These are phyloP conservation scores for Dendrocalamus sinicus DNA, from an alignment of 176 grass and related monocot species.

Conservation along the genomic window DNA sequence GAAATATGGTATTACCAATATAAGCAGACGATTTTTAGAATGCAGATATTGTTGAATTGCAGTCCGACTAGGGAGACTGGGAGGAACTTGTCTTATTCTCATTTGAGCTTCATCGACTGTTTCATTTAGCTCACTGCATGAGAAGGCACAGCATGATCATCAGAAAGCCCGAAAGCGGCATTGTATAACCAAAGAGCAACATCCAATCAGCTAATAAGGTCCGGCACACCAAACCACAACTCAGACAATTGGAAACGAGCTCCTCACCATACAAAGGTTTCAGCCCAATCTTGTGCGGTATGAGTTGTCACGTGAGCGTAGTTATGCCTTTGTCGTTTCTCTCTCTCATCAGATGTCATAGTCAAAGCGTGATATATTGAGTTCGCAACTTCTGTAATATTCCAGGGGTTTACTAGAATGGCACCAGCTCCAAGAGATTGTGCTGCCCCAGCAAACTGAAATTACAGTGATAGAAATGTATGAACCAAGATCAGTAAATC, in stretches of 20 bases:
- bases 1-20: constrained; percentile 69
- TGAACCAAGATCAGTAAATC: constrained; percentile 4
- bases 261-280: constrained; percentile 94
- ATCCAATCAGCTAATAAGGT: neutral
- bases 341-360: constrained; percentile 85
- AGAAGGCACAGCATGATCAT: constrained; percentile 32
- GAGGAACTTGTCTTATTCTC: constrained; percentile 98
- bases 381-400: constrained; percentile 87
- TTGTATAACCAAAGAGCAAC: neutral
- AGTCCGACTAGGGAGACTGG: constrained; percentile 57
- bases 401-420: constrained; percentile 96
- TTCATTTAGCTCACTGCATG: constrained; percentile 85
- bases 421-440: constrained; percentile 99
- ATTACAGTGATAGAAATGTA: constrained; percentile 40
- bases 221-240: constrained; percentile 8
- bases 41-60: constrained; percentile 73
- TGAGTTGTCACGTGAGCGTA: constrained; percentile 96
- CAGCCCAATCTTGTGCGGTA: constrained; percentile 99
- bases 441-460: constrained; percentile 98
- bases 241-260: constrained; percentile 24
- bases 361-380: constrained; percentile 72
- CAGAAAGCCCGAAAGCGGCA: constrained; percentile 15
- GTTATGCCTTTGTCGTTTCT: constrained; percentile 97
- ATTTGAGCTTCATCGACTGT: constrained; percentile 90
- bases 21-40: constrained; percentile 85